Evolutionary conservation across 371 early-diverging fungal species (phyloP).

Genomic region (Entomophthora muscae): DNA sequence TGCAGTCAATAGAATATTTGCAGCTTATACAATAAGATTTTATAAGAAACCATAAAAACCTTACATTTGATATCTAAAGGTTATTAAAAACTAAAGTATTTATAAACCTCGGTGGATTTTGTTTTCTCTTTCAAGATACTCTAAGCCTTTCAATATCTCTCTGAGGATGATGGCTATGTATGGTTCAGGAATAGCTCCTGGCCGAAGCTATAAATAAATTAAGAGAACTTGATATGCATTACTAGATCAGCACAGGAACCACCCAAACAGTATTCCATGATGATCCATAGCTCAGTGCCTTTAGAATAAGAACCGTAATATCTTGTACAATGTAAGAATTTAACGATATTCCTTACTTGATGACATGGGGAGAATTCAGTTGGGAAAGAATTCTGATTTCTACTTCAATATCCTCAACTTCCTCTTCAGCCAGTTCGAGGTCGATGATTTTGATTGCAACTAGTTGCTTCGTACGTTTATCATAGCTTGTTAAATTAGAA

Average conservation of each 20-base stretch:
- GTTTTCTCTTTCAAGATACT: constrained; percentile 83
- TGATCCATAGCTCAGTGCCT: constrained; percentile 76
- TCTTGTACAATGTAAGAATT: constrained; percentile 17
- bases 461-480: constrained; percentile 48
- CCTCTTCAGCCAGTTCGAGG: constrained; percentile 86
- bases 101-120: constrained; percentile 78
- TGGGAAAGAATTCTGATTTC: constrained; percentile 94
- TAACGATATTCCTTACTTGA: constrained; percentile 33
- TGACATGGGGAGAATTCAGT: constrained; percentile 75
- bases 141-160: constrained; percentile 78
- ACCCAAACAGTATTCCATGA: constrained; percentile 86
- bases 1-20: constrained; percentile 61
- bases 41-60: too few relatives aligned
- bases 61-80: constrained; percentile 55
- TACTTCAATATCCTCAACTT: constrained; percentile 94
- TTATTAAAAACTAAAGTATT: not conserved
- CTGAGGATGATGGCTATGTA: constrained; percentile 84
- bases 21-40: too few relatives aligned
- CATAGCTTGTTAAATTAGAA: constrained; percentile 30
- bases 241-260: constrained; percentile 84
- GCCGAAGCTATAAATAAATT: constrained; percentile 71
- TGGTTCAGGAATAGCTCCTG: constrained; percentile 62
- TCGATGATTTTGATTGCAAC: constrained; percentile 90
- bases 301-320: constrained; percentile 67
- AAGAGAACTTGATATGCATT: too few relatives aligned